Evolutionary conservation across 75 land plant genomes (phyloP).

Genomic region (Pinus albicaulis): DNA sequence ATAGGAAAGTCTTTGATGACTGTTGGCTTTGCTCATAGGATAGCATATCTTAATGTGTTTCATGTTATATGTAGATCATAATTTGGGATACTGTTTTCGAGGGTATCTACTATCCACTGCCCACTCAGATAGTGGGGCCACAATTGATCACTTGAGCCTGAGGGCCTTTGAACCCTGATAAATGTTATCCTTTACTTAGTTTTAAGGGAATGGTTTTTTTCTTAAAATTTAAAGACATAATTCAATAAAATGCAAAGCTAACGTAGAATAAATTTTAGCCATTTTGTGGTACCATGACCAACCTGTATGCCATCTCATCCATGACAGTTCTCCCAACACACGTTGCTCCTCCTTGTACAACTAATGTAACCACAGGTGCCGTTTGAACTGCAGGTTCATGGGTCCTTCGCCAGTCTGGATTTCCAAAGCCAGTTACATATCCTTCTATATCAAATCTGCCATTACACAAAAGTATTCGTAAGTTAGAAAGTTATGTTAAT

Average conservation of each 20-base stretch:
- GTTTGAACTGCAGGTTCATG: constrained; percentile 72
- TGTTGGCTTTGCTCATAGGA: too few species aligned
- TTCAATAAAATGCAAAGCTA: not conserved
- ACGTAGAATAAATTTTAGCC: not conserved
- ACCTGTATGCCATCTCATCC: constrained; percentile 80
- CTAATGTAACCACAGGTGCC: constrained; percentile 57
- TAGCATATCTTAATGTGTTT: too few species aligned
- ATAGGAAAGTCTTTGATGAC: too few species aligned
- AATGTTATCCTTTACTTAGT: too few species aligned
- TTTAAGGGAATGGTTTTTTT: too few species aligned
- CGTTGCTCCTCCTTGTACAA: constrained; percentile 76
- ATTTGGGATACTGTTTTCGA: too few species aligned
- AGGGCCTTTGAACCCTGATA: too few species aligned
- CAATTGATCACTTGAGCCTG: too few species aligned
- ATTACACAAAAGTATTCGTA: not conserved
- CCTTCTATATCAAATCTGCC: constrained; percentile 88
- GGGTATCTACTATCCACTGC: too few species aligned
- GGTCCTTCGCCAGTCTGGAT: constrained; percentile 75
- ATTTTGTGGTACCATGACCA: not conserved
- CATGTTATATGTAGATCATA: too few species aligned
- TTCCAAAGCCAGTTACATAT: constrained; percentile 85
- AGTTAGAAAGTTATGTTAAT: not conserved
- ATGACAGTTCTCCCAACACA: constrained; percentile 91
- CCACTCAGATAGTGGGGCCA: too few species aligned
- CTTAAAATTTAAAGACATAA: too few species aligned